Percentiles rank a stretch among this genome's conserved stretches.
phyloP scores from a whole-genome alignment of 169 alveolate genomes.

The Cardiosporidium cionae region DNA sequence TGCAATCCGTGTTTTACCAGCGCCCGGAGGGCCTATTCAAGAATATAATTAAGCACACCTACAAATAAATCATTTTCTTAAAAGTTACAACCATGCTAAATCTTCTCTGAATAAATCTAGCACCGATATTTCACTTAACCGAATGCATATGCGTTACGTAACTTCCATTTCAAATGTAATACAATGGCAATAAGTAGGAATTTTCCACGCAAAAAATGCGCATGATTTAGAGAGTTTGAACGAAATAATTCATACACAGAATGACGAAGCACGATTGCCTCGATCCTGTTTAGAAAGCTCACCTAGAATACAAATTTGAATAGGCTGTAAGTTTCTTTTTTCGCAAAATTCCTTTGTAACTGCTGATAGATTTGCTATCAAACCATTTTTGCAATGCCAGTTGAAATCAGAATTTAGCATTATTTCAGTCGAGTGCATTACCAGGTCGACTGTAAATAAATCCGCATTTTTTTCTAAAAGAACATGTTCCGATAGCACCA shows the following conservation, averaged over 20 bases:
- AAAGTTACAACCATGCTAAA: too few relatives aligned
- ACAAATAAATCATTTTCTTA: too few relatives aligned
- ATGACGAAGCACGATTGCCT: neutral
- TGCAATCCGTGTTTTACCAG: neutral
- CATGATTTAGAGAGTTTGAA: too few relatives aligned
- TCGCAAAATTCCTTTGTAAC: conserved; percentile 69
- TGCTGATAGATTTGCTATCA: conserved; percentile 39
- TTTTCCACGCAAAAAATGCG: too few relatives aligned
- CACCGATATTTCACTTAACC: too few relatives aligned
- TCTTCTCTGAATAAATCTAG: too few relatives aligned
- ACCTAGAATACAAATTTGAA: conserved; percentile 42
- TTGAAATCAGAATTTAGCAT: neutral
- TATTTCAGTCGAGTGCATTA: conserved; percentile 8
- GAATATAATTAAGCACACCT: neutral
- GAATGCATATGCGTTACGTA: too few relatives aligned
- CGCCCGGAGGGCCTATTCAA: conserved; percentile 42
- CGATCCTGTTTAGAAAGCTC: neutral
- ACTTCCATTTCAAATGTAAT: too few relatives aligned
- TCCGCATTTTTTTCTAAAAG: conserved; percentile 25
- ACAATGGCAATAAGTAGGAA: too few relatives aligned
- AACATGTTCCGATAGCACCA: conserved; percentile 20
- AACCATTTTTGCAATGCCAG: conserved; percentile 16
- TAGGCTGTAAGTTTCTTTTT: conserved; percentile 55
- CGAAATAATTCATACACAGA: too few relatives aligned
- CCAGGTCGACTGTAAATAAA: conserved; percentile 50